Percentiles rank a stretch among this genome's conserved stretches.
phyloP scores from a whole-genome alignment of 179 eudicot genomes.

The Silene coronaria region DNA sequence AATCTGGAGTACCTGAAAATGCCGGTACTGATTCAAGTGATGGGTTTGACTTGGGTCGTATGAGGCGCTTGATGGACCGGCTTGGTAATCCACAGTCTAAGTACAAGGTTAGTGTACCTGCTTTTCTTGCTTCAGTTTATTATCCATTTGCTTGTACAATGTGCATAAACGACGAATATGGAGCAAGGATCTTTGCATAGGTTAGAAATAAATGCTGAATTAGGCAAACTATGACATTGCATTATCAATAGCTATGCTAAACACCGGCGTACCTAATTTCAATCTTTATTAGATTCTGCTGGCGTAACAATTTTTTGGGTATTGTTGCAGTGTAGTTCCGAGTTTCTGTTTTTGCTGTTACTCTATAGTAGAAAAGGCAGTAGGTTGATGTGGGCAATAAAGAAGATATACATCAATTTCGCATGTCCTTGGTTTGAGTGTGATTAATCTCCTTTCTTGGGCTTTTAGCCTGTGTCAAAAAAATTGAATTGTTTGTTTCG shows the following conservation, averaged over 20 bases:
- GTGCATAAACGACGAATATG: background rate
- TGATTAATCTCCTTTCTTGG: too few species aligned
- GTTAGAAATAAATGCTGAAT: background rate
- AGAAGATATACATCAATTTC: too few species aligned
- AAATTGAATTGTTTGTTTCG: too few species aligned
- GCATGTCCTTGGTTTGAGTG: too few species aligned
- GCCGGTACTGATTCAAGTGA: constrained; percentile 82
- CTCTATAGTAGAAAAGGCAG: too few species aligned
- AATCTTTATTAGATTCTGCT: background rate
- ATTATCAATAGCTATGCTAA: background rate
- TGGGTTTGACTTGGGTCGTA: constrained; percentile 89
- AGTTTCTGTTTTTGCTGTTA: too few species aligned
- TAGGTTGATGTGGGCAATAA: too few species aligned
- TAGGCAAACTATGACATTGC: background rate
- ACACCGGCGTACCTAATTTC: background rate
- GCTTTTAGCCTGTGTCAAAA: too few species aligned
- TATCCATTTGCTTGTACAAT: background rate
- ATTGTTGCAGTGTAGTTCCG: too few species aligned
- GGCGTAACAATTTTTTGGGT: too few species aligned
- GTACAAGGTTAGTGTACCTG: constrained; percentile 48
- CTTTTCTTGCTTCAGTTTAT: constrained; percentile 11
- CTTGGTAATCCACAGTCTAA: constrained; percentile 87
- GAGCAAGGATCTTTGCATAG: background rate
- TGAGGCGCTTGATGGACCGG: constrained; percentile 63
- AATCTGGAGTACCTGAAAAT: constrained; percentile 69